A percentile compares a stretch with the other conserved stretches of the same genome.
Conservation (phyloP, 108 stramenopile species). For the Cyclotella choctawhatcheeana region DNA sequence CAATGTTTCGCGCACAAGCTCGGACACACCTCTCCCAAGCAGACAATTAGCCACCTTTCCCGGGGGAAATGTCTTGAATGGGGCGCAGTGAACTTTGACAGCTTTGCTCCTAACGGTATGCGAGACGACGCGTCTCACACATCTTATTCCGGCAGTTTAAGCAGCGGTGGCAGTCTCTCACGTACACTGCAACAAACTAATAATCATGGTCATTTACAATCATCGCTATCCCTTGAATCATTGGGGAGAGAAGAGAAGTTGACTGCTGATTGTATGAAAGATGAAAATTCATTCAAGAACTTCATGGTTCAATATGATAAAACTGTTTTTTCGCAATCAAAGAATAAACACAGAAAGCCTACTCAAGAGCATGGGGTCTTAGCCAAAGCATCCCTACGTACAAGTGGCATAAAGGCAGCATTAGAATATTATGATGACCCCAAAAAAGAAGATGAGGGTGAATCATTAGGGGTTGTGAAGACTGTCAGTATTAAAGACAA, state of each 20-base stretch:
- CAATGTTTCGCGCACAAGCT: neutral
- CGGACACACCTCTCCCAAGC: conserved; percentile 28
- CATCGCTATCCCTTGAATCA: conserved; percentile 39
- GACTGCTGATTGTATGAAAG: neutral
- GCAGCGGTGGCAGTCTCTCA: conserved; percentile 26
- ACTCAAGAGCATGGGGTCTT: too few species aligned
- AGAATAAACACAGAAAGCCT: conserved; percentile 8
- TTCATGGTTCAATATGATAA: conserved; percentile 43
- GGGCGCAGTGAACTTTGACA: conserved; percentile 53
- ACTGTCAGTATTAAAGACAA: conserved; percentile 11
- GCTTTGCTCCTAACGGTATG: conserved; percentile 13
- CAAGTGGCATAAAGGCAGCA: conserved; percentile 50
- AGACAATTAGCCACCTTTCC: conserved; percentile 5
- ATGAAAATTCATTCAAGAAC: conserved; percentile 9
- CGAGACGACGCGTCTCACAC: conserved; percentile 18
- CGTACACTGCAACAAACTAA: conserved; percentile 9
- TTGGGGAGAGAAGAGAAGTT: neutral
- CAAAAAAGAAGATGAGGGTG: neutral
- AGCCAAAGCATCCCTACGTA: too few species aligned
- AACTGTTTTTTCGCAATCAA: conserved; percentile 16
- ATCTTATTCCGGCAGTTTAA: conserved; percentile 32
- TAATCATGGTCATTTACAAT: conserved; percentile 32
- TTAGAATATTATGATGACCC: conserved; percentile 31
- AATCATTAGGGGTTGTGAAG: neutral
- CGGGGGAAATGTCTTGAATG: conserved; percentile 38